A percentile compares a stretch with the other conserved stretches of the same genome.
These are phyloP conservation scores for Zea luxurians DNA, from an alignment of 176 grass and related monocot genomes.

Conservation along the genomic window DNA sequence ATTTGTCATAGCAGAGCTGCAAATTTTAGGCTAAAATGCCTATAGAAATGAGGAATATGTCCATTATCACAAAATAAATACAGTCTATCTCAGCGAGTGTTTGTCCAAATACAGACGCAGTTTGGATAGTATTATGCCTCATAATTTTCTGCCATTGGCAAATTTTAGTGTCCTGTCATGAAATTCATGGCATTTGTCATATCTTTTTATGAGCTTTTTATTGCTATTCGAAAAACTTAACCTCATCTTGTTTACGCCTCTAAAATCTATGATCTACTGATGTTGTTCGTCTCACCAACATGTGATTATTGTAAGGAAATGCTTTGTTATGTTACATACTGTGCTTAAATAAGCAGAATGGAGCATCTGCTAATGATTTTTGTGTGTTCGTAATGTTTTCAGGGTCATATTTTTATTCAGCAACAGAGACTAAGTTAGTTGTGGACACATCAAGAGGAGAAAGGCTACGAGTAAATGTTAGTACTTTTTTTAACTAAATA, in stretches of 20 bases:
- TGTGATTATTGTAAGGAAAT: conserved; percentile 9
- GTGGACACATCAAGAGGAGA: conserved; percentile 99
- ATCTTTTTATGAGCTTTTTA: too few relatives aligned
- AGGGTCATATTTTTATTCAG: conserved; percentile 74
- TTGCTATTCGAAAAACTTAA: too few relatives aligned
- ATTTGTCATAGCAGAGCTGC: neutral
- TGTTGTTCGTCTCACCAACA: too few relatives aligned
- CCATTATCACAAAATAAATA: neutral
- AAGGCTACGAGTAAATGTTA: conserved; percentile 74
- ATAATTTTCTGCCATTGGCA: too few relatives aligned
- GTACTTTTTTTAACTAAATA: conserved; percentile 41
- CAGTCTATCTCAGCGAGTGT: neutral
- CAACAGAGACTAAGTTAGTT: conserved; percentile 85
- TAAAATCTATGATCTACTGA: too few relatives aligned
- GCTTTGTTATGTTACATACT: conserved; percentile 1
- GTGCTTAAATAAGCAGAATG: conserved; percentile 9
- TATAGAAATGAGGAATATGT: neutral
- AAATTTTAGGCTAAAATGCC: neutral
- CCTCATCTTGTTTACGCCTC: too few relatives aligned
- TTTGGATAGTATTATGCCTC: too few relatives aligned
- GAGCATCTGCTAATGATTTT: neutral
- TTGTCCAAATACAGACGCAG: too few relatives aligned
- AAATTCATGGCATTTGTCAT: too few relatives aligned
- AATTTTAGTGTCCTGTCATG: too few relatives aligned
- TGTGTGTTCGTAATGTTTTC: conserved; percentile 33